These are phyloP conservation scores for Ascochyta fabae DNA, from an alignment of 2,329 filamentous ascomycete genomes.

Conservation along the genomic window DNA sequence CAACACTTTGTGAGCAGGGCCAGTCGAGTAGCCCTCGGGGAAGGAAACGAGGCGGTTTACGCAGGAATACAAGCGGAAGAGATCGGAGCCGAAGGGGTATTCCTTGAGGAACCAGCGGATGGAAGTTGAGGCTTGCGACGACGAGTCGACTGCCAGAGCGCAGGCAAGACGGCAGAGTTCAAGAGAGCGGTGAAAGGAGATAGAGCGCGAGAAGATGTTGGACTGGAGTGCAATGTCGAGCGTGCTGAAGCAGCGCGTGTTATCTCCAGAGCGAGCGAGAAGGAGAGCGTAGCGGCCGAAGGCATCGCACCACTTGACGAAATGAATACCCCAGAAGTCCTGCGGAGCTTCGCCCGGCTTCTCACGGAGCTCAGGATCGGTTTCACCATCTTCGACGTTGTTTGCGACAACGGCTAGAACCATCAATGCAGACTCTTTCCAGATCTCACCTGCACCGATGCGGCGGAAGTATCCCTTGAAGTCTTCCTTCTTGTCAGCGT, in stretches of 20 bases:
- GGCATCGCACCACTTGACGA: conserved; percentile 85
- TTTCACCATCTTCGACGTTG: conserved; percentile 41
- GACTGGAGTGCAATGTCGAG: conserved; percentile 80
- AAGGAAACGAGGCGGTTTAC: conserved; percentile 79
- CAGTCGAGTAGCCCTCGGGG: conserved; percentile 76
- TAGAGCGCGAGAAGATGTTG: conserved; percentile 78
- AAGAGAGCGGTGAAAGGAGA: conserved; percentile 72
- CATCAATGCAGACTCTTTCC: conserved; percentile 45
- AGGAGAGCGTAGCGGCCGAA: conserved; percentile 87
- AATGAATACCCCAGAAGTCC: conserved; percentile 78
- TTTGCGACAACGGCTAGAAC: conserved; percentile 45
- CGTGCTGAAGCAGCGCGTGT: conserved; percentile 77
- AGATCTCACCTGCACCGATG: conserved; percentile 39
- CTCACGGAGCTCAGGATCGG: conserved; percentile 37
- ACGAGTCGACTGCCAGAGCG: conserved; percentile 79
- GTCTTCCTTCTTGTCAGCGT: conserved; percentile 56
- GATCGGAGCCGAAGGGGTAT: conserved; percentile 78
- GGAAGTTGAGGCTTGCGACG: conserved; percentile 74
- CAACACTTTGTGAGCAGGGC: conserved; percentile 87
- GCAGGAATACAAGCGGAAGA: conserved; percentile 81
- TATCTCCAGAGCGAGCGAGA: conserved; percentile 71
- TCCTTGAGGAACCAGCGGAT: conserved; percentile 86
- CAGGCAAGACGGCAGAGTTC: conserved; percentile 84
- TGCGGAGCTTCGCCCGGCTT: conserved; percentile 50
- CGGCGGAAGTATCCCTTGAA: conserved; percentile 47